These are phyloP conservation scores for Leccinum variabile DNA, from an alignment of 1,284 basidiomycete species.

Conservation along the genomic window DNA sequence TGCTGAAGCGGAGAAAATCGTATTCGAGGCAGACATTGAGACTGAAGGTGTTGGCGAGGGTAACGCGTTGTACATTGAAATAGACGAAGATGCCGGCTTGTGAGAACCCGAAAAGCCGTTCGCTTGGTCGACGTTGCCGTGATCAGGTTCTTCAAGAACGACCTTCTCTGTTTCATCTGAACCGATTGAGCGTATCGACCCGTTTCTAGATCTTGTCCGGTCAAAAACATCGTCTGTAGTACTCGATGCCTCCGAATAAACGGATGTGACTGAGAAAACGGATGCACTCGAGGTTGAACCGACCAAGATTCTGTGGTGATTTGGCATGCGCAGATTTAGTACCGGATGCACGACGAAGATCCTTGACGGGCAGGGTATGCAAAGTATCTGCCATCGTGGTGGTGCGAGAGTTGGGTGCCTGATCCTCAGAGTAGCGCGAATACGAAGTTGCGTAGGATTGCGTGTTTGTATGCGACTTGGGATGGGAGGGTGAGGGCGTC, in stretches of 20 bases:
- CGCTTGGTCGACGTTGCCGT: constrained; percentile 12
- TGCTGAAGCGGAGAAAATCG: constrained; percentile 9
- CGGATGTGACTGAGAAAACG: constrained; percentile 25
- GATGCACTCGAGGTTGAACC: constrained; percentile 31
- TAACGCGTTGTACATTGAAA: constrained; percentile 8
- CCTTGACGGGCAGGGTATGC: not conserved
- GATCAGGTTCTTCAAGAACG: constrained; percentile 7
- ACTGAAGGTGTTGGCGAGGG: not conserved
- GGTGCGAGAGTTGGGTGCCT: constrained; percentile 1
- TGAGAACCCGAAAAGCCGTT: constrained; percentile 2
- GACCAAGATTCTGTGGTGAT: constrained; percentile 15
- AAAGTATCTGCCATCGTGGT: constrained; percentile 8
- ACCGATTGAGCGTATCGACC: constrained; percentile 16
- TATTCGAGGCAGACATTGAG: constrained; percentile 1
- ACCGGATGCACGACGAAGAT: not conserved
- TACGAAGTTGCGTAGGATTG: constrained; percentile 19
- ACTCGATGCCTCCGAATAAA: constrained; percentile 34
- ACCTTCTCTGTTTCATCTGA: constrained; percentile 27
- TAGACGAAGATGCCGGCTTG: not conserved
- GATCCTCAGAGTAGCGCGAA: constrained; percentile 21
- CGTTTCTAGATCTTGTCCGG: constrained; percentile 13
- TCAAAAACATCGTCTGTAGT: constrained; percentile 19
- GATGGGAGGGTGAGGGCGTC: constrained; percentile 20
- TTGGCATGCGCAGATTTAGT: constrained; percentile 21
- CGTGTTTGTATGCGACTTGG: constrained; percentile 17